Percentiles rank a stretch among this genome's conserved stretches.
These are phyloP conservation scores for Elymus sibiricus DNA, from an alignment of 176 grass and related monocot genomes.

Conservation along the genomic window DNA sequence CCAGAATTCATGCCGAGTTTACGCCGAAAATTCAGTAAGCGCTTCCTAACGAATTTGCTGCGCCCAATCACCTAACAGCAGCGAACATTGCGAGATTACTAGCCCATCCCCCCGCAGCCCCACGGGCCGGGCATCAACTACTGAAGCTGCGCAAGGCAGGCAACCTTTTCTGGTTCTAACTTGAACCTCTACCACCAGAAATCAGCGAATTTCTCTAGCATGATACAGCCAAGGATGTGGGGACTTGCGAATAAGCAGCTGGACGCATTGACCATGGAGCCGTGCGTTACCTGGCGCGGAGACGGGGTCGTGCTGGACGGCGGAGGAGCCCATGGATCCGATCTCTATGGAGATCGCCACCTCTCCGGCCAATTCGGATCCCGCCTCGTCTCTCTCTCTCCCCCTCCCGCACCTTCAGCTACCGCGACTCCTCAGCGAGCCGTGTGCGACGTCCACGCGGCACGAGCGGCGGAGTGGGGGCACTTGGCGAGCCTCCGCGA, in stretches of 20 bases:
- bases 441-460: neutral
- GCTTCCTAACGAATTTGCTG: neutral
- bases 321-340: constrained; percentile 40
- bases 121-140: neutral
- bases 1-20: neutral
- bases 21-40: neutral
- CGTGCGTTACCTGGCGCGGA: constrained; percentile 19
- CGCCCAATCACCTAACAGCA: neutral
- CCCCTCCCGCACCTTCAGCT: neutral
- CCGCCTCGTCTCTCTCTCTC: neutral
- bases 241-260: neutral
- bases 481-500: neutral
- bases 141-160: neutral
- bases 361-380: constrained; percentile 22
- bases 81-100: neutral
- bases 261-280: neutral
- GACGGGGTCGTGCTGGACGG: constrained; percentile 20
- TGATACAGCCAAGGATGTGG: neutral
- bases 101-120: neutral
- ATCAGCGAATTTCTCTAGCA: neutral
- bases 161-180: neutral
- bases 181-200: neutral
- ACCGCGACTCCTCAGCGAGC: neutral
- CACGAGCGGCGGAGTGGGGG: neutral
- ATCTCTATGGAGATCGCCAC: constrained; percentile 43